Evolutionary conservation across 257 asterid species (phyloP), one percentile per base, ranked within the genome.

Genomic region (Thymus mandschuricus): DNA sequence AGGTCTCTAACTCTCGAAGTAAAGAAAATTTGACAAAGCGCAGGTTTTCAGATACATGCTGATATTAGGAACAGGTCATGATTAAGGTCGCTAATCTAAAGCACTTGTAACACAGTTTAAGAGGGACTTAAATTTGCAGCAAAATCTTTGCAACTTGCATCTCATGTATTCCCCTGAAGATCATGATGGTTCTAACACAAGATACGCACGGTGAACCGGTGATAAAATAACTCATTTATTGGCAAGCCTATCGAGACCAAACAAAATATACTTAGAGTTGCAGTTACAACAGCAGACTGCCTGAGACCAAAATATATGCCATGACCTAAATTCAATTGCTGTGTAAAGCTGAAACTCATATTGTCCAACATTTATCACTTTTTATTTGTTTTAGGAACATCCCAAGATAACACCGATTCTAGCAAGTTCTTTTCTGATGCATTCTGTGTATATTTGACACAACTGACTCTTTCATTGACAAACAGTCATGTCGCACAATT

Each of bases 131-230:
- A 10, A 61, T 61, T 60, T 62, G 21, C 70, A 50, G 44, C 38
- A 38, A 48, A 49, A 35, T 61, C 45, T 62, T 40, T 12, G 33
- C 34, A 21, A 34, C 21, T 35, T 60, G 62, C 55, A 71, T 35
- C 27, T 44, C 27, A 10, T 49, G 55, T 61, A 60, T 49, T 38
- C 55, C 49, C 34, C 45, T 35, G 43, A 62, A 62, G 70, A 27
- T 62, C 66, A 6, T 38, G 21, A 51, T 48, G 56, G 69, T 66
- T 66, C 48, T 58, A 27, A 34, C 60, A 28, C 27, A 72, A 35
- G 5, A 46, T 15, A 35, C 8, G 29, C 33, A 43, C 9, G 15
- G 58, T 31, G 29, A 31, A 29, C 64, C 33, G 41, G 29, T 8
- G 13, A 63, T 56, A 30, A 2, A 21, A n/a, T 33, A 48, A 59